Percentiles rank a stretch among this genome's conserved stretches.
Evolutionary conservation across 2,329 filamentous ascomycete species (phyloP).

Genomic region (Chaetomiaceae sp.): DNA sequence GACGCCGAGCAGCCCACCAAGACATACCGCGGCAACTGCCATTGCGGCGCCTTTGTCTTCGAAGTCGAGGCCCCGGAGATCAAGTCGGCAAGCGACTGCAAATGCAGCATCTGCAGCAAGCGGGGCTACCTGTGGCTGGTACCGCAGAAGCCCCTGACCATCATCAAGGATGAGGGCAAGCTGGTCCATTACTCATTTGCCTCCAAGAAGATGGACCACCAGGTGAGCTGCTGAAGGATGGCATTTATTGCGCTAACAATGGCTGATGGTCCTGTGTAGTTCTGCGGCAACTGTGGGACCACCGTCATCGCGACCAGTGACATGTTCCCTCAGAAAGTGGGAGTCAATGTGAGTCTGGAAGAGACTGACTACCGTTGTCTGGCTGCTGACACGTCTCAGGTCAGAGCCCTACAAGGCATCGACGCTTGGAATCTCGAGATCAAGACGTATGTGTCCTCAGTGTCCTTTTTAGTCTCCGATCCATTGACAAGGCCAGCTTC

Average conservation of each 20-base stretch:
- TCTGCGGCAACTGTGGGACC: slow-evolving; percentile 49
- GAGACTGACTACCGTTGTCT: no score
- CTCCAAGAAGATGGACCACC: slow-evolving; percentile 35
- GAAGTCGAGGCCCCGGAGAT: slow-evolving; percentile 53
- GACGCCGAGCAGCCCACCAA: slow-evolving; percentile 7
- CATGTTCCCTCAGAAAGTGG: slow-evolving; percentile 21
- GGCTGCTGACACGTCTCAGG: slow-evolving; percentile 28
- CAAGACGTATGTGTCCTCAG: slow-evolving; percentile 31
- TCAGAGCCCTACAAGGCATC: slow-evolving; percentile 41
- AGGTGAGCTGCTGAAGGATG: slow-evolving; percentile 29
- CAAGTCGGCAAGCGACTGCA: slow-evolving; percentile 52
- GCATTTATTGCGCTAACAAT: background rate
- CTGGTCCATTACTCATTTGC: slow-evolving; percentile 45
- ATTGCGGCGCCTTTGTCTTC: slow-evolving; percentile 52
- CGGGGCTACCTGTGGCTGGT: slow-evolving; percentile 43
- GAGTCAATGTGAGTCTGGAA: slow-evolving; percentile 39
- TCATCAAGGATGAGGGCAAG: slow-evolving; percentile 44
- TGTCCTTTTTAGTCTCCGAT: background rate
- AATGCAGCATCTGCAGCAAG: slow-evolving; percentile 62
- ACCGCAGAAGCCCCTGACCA: slow-evolving; percentile 31
- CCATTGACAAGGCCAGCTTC: slow-evolving; percentile 28
- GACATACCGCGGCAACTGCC: slow-evolving; percentile 53
- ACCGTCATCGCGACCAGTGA: slow-evolving; percentile 34
- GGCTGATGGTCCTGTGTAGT: slow-evolving; percentile 33
- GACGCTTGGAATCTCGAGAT: slow-evolving; percentile 39